Evolutionary conservation across 352 stramenopile genomes (phyloP).

Genomic region (Globisporangium solare): DNA sequence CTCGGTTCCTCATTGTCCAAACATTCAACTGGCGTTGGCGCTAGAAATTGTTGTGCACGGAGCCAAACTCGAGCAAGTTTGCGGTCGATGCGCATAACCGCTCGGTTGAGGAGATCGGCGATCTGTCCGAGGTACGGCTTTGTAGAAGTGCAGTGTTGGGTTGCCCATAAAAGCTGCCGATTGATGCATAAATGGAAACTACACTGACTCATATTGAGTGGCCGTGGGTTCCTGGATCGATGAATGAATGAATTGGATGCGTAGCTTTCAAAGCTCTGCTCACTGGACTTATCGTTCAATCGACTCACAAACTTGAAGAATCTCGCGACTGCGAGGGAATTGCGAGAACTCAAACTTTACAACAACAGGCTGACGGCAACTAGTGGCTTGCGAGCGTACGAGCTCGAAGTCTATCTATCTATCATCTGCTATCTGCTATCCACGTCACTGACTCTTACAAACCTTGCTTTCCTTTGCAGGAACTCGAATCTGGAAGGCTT

Average conservation of each 20-base stretch:
- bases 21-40: constrained; percentile 9
- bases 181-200: no score
- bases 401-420: no score
- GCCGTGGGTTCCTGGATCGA: no score
- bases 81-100: constrained; percentile 77
- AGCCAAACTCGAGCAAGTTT: constrained; percentile 81
- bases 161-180: neutral
- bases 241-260: no score
- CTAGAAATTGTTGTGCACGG: constrained; percentile 26
- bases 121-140: constrained; percentile 50
- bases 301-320: constrained; percentile 48
- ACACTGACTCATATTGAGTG: no score
- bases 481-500: constrained; percentile 52
- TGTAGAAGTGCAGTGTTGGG: neutral
- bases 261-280: constrained; percentile 66
- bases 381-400: constrained; percentile 47
- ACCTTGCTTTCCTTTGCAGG: constrained; percentile 14
- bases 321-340: constrained; percentile 51
- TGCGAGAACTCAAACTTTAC: constrained; percentile 77
- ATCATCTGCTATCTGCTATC: no score
- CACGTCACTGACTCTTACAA: no score
- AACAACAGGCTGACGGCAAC: constrained; percentile 69
- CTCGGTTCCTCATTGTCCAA: neutral
- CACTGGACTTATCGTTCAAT: constrained; percentile 81
- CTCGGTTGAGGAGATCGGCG: constrained; percentile 46